Evolutionary conservation across 2,329 filamentous ascomycete genomes (phyloP).

Genomic region (Aspergillus transmontanensis): DNA sequence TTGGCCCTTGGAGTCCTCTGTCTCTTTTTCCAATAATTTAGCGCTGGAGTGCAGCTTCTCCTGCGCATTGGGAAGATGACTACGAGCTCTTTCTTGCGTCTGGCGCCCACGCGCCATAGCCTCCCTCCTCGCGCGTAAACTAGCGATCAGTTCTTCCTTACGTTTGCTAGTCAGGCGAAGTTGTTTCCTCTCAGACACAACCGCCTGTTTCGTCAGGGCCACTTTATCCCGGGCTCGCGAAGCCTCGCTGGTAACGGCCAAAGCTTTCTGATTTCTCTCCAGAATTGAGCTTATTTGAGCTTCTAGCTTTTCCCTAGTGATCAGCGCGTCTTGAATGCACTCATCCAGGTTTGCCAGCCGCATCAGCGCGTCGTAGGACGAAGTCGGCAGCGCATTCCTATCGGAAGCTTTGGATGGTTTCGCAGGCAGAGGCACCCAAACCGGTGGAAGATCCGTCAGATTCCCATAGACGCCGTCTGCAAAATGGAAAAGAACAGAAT

Average conservation of each 20-base stretch:
- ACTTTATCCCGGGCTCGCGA: constrained; percentile 45
- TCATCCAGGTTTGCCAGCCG: constrained; percentile 84
- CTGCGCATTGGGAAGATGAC: constrained; percentile 64
- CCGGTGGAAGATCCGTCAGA: constrained; percentile 64
- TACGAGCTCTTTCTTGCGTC: constrained; percentile 60
- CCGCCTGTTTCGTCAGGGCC: constrained; percentile 49
- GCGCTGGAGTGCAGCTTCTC: constrained; percentile 61
- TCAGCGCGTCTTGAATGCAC: constrained; percentile 85
- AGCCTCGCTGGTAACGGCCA: constrained; percentile 35
- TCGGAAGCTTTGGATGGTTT: constrained; percentile 45
- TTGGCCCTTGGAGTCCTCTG: constrained; percentile 76
- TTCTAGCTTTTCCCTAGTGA: constrained; percentile 72
- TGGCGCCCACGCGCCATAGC: constrained; percentile 68
- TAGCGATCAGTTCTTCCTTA: constrained; percentile 68
- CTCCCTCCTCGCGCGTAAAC: constrained; percentile 64
- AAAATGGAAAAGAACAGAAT: constrained; percentile 83
- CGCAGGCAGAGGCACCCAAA: constrained; percentile 27
- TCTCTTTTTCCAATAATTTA: constrained; percentile 56
- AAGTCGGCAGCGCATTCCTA: constrained; percentile 61
- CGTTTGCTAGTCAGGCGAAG: constrained; percentile 64
- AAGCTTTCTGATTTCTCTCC: constrained; percentile 36
- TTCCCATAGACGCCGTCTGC: constrained; percentile 83
- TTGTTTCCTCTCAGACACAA: constrained; percentile 66
- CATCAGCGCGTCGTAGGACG: constrained; percentile 87
- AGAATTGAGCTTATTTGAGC: constrained; percentile 70